Percentiles rank a stretch among this genome's conserved stretches.
These are phyloP conservation scores for Leccinum fuscescens DNA, from an alignment of 1,284 basidiomycete genomes.

Conservation along the genomic window DNA sequence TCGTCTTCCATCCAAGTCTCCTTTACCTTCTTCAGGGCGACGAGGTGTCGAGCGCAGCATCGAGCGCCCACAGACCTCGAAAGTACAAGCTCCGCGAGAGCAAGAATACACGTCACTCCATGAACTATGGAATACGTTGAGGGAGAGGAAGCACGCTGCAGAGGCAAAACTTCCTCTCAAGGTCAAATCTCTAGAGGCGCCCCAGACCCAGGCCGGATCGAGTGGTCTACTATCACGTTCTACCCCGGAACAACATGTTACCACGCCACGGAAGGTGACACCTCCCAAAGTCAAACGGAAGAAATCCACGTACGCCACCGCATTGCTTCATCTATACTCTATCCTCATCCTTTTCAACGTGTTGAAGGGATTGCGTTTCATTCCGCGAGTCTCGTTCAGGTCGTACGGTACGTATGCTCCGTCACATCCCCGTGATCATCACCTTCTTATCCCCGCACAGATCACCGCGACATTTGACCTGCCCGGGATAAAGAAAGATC, in stretches of 20 bases:
- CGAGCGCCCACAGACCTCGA: slow-evolving; percentile 34
- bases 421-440: slow-evolving; percentile 8
- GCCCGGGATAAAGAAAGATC: slow-evolving; percentile 62
- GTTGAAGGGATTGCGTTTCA: slow-evolving; percentile 46
- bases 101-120: slow-evolving; percentile 49
- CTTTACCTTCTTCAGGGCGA: slow-evolving; percentile 12
- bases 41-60: slow-evolving; percentile 19
- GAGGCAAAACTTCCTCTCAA: slow-evolving; percentile 65
- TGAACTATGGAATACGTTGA: slow-evolving; percentile 60
- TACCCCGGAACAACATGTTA: slow-evolving; percentile 25
- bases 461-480: slow-evolving; percentile 57
- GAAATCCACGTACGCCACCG: slow-evolving; percentile 54
- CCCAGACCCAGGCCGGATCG: slow-evolving; percentile 28
- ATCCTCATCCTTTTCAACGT: slow-evolving; percentile 16
- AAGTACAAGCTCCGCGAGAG: slow-evolving; percentile 40
- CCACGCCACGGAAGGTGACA: slow-evolving; percentile 24
- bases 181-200: slow-evolving; percentile 59
- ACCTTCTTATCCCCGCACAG: slow-evolving; percentile 30
- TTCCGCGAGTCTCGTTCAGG: slow-evolving; percentile 68
- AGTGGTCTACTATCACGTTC: slow-evolving; percentile 19
- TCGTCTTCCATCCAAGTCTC: slow-evolving; percentile 22
- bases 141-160: slow-evolving; percentile 57
- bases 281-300: slow-evolving; percentile 46
- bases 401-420: slow-evolving; percentile 44
- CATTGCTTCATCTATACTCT: slow-evolving; percentile 4